Evolutionary conservation across 73 alveolate genomes (phyloP).

Genomic region (Stentor coeruleus): DNA sequence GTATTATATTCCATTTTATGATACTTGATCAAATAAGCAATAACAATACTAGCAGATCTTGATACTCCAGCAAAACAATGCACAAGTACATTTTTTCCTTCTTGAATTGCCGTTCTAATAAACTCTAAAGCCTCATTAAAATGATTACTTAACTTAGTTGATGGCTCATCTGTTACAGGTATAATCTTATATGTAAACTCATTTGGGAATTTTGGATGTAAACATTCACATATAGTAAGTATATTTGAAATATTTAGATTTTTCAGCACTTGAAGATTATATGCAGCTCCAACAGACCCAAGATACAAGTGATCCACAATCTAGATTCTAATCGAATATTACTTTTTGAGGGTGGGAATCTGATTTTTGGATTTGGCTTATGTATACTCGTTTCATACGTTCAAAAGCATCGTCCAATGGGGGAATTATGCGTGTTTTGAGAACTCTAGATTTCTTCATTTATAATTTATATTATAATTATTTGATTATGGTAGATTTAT

Average conservation of each 20-base stretch:
- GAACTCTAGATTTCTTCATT: background rate
- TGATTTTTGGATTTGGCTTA: conserved; percentile 26
- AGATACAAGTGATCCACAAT: conserved; percentile 20
- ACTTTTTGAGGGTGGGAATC: conserved; percentile 17
- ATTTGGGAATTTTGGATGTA: conserved; percentile 10
- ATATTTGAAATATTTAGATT: background rate
- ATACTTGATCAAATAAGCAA: conserved; percentile 60
- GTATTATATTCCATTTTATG: conserved; percentile 44
- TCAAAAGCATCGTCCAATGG: background rate
- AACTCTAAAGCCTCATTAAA: conserved; percentile 40
- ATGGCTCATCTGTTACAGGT: conserved; percentile 50
- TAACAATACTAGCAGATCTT: conserved; percentile 52
- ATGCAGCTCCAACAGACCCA: conserved; percentile 30
- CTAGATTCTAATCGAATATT: conserved; percentile 32
- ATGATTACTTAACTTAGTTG: conserved; percentile 29
- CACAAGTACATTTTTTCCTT: conserved; percentile 58
- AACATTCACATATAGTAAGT: background rate
- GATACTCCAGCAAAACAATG: conserved; percentile 78
- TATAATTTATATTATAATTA: too few relatives aligned
- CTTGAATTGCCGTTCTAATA: conserved; percentile 41
- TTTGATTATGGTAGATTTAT: too few relatives aligned
- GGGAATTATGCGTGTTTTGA: background rate
- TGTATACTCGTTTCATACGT: conserved; percentile 28
- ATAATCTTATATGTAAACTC: conserved; percentile 32
- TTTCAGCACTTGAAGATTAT: background rate